A percentile compares a stretch with the other conserved stretches of the same genome.
Conservation (phyloP, 352 stramenopile genomes). For the Phytophthora cajani region DNA sequence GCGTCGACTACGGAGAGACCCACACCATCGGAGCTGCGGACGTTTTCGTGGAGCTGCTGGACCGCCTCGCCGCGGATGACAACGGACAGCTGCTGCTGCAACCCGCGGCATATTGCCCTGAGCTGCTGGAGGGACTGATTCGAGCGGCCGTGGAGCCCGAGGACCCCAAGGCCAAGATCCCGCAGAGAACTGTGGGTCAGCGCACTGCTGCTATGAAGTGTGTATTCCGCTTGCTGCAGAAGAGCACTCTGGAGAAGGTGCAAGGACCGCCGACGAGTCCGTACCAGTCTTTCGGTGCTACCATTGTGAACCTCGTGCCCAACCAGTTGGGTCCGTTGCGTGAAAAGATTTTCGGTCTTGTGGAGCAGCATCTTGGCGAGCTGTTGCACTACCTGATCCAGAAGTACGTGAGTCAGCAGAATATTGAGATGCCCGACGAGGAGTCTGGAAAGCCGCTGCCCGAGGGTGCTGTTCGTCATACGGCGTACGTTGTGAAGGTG, state of each 20-base stretch:
- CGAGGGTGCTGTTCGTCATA: conserved; percentile 76
- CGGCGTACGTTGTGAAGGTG: conserved; percentile 87
- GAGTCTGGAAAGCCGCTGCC: conserved; percentile 66
- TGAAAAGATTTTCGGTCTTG: conserved; percentile 73
- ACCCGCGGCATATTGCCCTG: conserved; percentile 80
- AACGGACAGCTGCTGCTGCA: conserved; percentile 91
- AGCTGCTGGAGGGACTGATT: conserved; percentile 87
- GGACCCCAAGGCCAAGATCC: conserved; percentile 32
- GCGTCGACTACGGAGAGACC: conserved; percentile 58
- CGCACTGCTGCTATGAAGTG: conserved; percentile 88
- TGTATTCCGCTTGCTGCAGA: conserved; percentile 78
- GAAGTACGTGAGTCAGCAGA: conserved; percentile 84
- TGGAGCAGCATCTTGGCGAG: conserved; percentile 70
- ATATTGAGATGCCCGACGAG: conserved; percentile 73
- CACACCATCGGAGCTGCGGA: conserved; percentile 87
- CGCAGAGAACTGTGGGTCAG: conserved; percentile 56
- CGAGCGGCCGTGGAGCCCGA: conserved; percentile 52
- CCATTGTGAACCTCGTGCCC: conserved; percentile 83
- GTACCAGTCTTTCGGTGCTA: conserved; percentile 87
- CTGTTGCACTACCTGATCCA: conserved; percentile 76
- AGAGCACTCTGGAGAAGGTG: conserved; percentile 78
- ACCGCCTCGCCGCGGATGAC: conserved; percentile 87
- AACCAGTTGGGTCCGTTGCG: conserved; percentile 82
- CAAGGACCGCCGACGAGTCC: conserved; percentile 79
- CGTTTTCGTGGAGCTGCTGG: conserved; percentile 89